A percentile compares a stretch with the other conserved stretches of the same genome.
phyloP scores from a whole-genome alignment of 306 rosid genomes.

The Urtica urens region DNA sequence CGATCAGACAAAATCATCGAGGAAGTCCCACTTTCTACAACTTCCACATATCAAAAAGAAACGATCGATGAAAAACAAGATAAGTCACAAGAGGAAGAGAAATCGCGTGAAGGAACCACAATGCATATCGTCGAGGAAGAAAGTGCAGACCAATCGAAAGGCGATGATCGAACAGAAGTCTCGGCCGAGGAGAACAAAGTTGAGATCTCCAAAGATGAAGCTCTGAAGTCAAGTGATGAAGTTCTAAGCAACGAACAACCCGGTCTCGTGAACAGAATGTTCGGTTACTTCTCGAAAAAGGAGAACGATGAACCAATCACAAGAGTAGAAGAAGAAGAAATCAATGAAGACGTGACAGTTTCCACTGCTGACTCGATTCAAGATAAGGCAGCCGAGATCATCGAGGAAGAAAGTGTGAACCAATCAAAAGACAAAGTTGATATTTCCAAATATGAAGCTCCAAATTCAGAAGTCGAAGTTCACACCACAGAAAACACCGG shows the following conservation, averaged over 20 bases:
- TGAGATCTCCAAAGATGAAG: slow-evolving; percentile 15
- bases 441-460: slow-evolving; percentile 3
- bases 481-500: slow-evolving; percentile 4
- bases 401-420: slow-evolving; percentile 10
- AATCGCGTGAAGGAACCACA: slow-evolving; percentile 4
- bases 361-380: too few relatives aligned
- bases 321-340: slow-evolving; percentile 14
- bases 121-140: too few relatives aligned
- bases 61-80: slow-evolving; percentile 7
- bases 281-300: too few relatives aligned
- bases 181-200: slow-evolving; percentile 7
- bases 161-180: slow-evolving; percentile 7
- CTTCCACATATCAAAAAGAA: slow-evolving; percentile 15
- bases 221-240: slow-evolving; percentile 7
- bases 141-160: too few relatives aligned
- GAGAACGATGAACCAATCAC: too few relatives aligned
- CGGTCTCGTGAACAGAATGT: too few relatives aligned
- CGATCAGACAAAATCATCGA: slow-evolving; percentile 14
- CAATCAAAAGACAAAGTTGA: slow-evolving; percentile 13
- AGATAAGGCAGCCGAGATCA: slow-evolving; percentile 11
- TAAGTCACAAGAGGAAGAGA: slow-evolving; percentile 5
- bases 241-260: slow-evolving; percentile 11
- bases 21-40: slow-evolving; percentile 4
- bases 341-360: too few relatives aligned
- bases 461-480: slow-evolving; percentile 10